These are phyloP conservation scores for Dryadomyces quercivorus DNA, from an alignment of 2,329 filamentous ascomycete genomes.

Conservation along the genomic window DNA sequence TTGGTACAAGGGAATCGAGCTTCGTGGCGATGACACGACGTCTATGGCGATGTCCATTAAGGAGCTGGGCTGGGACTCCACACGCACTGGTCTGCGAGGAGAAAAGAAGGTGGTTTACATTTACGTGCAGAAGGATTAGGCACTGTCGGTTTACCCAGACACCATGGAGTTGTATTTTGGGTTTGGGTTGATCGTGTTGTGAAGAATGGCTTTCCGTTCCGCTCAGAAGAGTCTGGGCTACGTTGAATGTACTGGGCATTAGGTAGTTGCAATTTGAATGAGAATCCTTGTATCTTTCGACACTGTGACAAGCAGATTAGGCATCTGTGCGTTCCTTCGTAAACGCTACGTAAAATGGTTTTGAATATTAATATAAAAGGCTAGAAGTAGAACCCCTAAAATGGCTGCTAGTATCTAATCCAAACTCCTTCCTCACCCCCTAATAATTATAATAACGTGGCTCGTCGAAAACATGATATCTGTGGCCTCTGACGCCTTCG, in stretches of 20 bases:
- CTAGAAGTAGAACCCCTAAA: background rate
- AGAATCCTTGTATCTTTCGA: too few species aligned
- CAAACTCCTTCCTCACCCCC: background rate
- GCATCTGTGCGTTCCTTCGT: too few species aligned
- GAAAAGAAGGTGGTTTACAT: slow-evolving; percentile 46
- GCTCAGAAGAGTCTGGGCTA: too few species aligned
- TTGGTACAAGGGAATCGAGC: slow-evolving; percentile 45
- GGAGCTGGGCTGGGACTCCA: slow-evolving; percentile 46
- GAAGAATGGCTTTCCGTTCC: too few species aligned
- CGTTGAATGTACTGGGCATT: too few species aligned
- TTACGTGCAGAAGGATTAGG: slow-evolving; percentile 42
- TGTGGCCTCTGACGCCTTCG: slow-evolving; percentile 75
- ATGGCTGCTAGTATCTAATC: background rate
- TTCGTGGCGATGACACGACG: slow-evolving; percentile 36
- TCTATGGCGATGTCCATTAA: slow-evolving; percentile 36
- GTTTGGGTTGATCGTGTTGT: background rate
- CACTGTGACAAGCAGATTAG: too few species aligned
- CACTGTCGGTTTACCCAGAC: background rate
- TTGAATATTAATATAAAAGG: too few species aligned
- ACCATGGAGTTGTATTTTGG: background rate
- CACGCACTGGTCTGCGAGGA: slow-evolving; percentile 31
- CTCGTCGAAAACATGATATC: slow-evolving; percentile 92
- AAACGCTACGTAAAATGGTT: too few species aligned
- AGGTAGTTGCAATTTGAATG: too few species aligned
- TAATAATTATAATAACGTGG: slow-evolving; percentile 55